These are phyloP conservation scores for Oldenlandia corymbosa DNA, from an alignment of 257 asterid genomes.

Conservation along the genomic window DNA sequence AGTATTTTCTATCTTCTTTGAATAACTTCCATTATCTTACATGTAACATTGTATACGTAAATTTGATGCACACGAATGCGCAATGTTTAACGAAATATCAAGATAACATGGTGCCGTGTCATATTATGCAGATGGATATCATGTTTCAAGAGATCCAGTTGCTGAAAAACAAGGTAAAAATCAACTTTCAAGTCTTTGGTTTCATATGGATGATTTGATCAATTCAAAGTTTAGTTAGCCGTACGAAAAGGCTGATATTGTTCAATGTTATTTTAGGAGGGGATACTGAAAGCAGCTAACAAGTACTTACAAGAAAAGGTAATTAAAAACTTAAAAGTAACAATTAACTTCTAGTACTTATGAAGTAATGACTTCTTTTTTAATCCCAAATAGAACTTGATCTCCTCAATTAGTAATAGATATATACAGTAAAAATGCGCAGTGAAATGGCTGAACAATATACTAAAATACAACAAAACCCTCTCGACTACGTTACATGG, in stretches of 20 bases:
- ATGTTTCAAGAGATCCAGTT: slow-evolving; percentile 83
- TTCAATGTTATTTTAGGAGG: slow-evolving; percentile 43
- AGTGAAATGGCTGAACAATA: neutral
- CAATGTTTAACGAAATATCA: neutral
- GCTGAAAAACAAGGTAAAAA: slow-evolving; percentile 64
- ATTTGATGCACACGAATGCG: too few relatives aligned
- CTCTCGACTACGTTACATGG: too few relatives aligned
- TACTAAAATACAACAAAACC: too few relatives aligned
- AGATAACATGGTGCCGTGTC: neutral
- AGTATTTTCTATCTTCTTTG: too few relatives aligned
- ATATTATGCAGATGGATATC: slow-evolving; percentile 56
- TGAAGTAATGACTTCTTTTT: too few relatives aligned
- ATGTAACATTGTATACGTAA: too few relatives aligned
- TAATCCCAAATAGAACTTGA: too few relatives aligned
- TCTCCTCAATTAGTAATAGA: too few relatives aligned
- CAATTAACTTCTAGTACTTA: neutral
- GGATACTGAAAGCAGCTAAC: slow-evolving; percentile 78
- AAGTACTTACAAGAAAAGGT: slow-evolving; percentile 52
- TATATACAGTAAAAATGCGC: too few relatives aligned
- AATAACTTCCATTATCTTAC: too few relatives aligned
- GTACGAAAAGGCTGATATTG: neutral
- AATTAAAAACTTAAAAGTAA: neutral
- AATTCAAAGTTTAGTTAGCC: neutral
- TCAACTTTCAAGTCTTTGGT: neutral
- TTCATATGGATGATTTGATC: neutral